Base-by-base conservation (phyloP, 73 alveolate species). In the Uronychia binucleata region DNA sequence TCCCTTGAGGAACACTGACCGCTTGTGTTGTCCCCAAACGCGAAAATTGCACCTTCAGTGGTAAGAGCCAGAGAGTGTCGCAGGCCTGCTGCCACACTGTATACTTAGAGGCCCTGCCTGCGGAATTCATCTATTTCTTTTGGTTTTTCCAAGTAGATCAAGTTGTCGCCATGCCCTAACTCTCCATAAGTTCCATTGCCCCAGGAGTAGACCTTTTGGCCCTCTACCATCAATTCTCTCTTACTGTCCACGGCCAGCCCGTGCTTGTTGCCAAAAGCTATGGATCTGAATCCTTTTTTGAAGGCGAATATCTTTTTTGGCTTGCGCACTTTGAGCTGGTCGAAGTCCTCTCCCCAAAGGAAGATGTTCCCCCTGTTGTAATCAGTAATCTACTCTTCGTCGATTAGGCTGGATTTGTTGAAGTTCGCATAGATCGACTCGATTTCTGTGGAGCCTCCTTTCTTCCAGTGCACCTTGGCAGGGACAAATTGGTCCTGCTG, bases 181-280 rank as follows among this genome's bases (percentile, higher is more conserved):
- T 75, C 81, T 30, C 81, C 81, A 30, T 75, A 75, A 5, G 81
- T 75, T 13, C 81, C 81, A 75, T 75, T 32, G 5, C 81, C 81
- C 81, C 81, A 75, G 11, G 81, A 75, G 30, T 75, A 75, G 81
- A 30, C 81, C 27, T 30, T 1, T 28, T 75, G 1, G 1, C 5
- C 5, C 8, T 28, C n/a, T 46, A 46, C n/a, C 5, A 19, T 46
- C 67, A 46, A 46, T 46, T 46, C 67, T 11, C 19, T 46, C n/a
- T 46, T 46, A 46, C 67, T 46, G 30, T 75, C 81, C 19, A 25
- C 1, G 25, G 81, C 81, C 30, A 75, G 58, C n/a, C 81, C 81
- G 30, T 75, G 81, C 32, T 30, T 75, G 1, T 28, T 8, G 1
- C 81, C 81, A 75, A 75, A 75, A 13, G 81, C 28, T 35, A 75